Evolutionary conservation across 345 rosid species (phyloP).

Genomic region (Moricandia arvensis): DNA sequence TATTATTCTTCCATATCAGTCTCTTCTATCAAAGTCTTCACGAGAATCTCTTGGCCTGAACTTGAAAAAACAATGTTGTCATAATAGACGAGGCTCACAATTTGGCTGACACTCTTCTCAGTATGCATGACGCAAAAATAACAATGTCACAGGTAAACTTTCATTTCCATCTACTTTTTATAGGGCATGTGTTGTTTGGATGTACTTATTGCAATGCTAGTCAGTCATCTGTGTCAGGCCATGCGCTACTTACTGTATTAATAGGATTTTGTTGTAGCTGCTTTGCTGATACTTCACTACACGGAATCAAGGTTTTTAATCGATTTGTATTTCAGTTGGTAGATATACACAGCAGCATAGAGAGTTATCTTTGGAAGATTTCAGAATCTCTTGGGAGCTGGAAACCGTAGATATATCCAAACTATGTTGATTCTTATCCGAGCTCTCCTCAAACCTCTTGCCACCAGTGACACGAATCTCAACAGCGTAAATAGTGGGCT

Average conservation of each 20-base stretch:
- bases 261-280: constrained; percentile 4
- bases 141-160: constrained; percentile 61
- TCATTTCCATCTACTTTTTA: constrained; percentile 12
- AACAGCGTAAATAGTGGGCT: constrained; percentile 26
- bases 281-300: neutral
- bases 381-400: constrained; percentile 66
- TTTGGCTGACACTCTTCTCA: constrained; percentile 89
- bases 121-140: constrained; percentile 81
- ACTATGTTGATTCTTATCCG: constrained; percentile 66
- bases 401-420: constrained; percentile 93
- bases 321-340: constrained; percentile 56
- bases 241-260: constrained; percentile 5
- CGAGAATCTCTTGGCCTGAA: constrained; percentile 84
- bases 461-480: constrained; percentile 36
- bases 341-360: constrained; percentile 57
- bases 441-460: constrained; percentile 62
- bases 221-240: neutral
- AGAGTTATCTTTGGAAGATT: constrained; percentile 77
- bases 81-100: constrained; percentile 97
- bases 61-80: constrained; percentile 71
- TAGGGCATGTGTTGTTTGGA: neutral
- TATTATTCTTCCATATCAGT: constrained; percentile 91
- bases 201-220: neutral
- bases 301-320: neutral
- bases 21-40: constrained; percentile 90